Evolutionary conservation across 2,329 filamentous ascomycete species (phyloP).

Genomic region (Xylariomycetidae sp.): DNA sequence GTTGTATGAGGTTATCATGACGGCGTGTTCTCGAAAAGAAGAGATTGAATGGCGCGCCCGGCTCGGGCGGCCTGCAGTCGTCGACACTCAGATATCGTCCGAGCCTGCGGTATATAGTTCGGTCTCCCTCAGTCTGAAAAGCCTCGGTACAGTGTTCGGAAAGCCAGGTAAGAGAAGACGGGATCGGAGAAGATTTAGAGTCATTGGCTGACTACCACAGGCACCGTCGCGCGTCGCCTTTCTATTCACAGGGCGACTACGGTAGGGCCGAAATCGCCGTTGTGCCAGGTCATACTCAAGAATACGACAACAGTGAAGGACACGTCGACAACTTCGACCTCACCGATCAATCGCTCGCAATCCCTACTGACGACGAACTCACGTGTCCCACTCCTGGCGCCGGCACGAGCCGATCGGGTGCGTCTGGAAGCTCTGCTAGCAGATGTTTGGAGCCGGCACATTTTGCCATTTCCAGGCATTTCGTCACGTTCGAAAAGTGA

Average conservation of each 20-base stretch:
- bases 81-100: conserved; percentile 41
- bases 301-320: conserved; percentile 70
- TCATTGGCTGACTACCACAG: conserved; percentile 27
- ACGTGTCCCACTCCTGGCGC: conserved; percentile 63
- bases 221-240: conserved; percentile 58
- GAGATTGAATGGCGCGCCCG: conserved; percentile 72
- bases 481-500: conserved; percentile 58
- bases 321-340: conserved; percentile 35
- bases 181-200: no score
- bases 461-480: conserved; percentile 80
- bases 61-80: conserved; percentile 48
- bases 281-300: conserved; percentile 77
- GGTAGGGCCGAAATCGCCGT: conserved; percentile 58
- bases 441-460: conserved; percentile 79
- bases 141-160: conserved; percentile 69
- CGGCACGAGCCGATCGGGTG: conserved; percentile 67
- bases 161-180: conserved; percentile 59
- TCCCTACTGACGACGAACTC: conserved; percentile 67
- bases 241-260: conserved; percentile 77
- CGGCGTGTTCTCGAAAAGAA: conserved; percentile 75
- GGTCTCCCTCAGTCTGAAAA: conserved; percentile 64
- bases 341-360: conserved; percentile 68
- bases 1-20: conserved; percentile 79
- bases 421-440: conserved; percentile 67
- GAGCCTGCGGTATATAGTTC: conserved; percentile 51